Evolutionary conservation across 2,329 filamentous ascomycete genomes (phyloP).

Genomic region (Didymellaceae sp.): DNA sequence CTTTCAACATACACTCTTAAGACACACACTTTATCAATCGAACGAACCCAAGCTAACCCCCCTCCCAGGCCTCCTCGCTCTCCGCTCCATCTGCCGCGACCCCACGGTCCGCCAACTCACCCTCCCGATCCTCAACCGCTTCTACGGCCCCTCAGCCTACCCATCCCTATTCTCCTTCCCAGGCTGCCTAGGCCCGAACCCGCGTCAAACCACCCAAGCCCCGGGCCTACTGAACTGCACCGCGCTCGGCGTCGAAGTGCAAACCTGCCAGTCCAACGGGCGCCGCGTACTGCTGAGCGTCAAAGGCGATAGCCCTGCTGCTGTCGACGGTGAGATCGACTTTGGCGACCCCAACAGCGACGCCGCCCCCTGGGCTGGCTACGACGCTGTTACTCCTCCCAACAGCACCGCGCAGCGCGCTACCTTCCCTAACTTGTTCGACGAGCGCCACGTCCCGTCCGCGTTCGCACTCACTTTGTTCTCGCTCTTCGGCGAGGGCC

Average conservation of each 20-base stretch:
- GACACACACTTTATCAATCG: not conserved
- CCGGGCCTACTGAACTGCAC: constrained; percentile 50
- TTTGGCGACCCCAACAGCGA: constrained; percentile 24
- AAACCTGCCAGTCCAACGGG: constrained; percentile 47
- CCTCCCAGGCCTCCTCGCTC: constrained; percentile 27
- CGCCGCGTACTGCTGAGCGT: constrained; percentile 52
- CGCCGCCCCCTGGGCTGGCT: constrained; percentile 17
- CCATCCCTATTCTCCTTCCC: constrained; percentile 45
- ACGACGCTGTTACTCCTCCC: constrained; percentile 6
- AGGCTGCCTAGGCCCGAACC: constrained; percentile 42
- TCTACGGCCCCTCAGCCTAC: constrained; percentile 41
- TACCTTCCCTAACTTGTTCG: constrained; percentile 35
- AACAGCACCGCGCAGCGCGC: not conserved
- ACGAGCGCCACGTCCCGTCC: constrained; percentile 20
- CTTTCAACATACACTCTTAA: not conserved
- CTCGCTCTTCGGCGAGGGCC: constrained; percentile 35
- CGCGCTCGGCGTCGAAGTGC: constrained; percentile 42
- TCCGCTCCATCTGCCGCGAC: constrained; percentile 42
- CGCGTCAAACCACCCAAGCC: constrained; percentile 41
- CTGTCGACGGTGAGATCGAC: constrained; percentile 22
- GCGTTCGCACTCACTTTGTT: constrained; percentile 34
- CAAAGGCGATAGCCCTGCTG: constrained; percentile 39
- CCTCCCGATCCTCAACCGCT: constrained; percentile 42
- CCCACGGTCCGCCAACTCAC: constrained; percentile 48
- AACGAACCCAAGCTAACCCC: not conserved